phyloP scores from a whole-genome alignment of 2,329 filamentous ascomycete genomes.

The Cladobotryum mycophilum region DNA sequence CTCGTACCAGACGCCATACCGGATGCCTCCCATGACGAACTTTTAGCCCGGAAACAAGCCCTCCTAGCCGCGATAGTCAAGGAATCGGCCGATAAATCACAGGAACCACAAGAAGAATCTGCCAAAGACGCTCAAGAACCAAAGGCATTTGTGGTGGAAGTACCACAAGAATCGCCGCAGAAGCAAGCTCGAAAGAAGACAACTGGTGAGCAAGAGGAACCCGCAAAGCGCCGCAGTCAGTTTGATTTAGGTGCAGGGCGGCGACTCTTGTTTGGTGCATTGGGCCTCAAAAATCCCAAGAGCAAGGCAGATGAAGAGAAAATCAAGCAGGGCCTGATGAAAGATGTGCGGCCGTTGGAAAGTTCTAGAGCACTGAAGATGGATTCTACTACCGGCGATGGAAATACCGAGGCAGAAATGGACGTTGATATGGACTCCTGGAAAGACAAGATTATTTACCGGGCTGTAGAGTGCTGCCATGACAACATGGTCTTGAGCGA shows the following conservation, averaged over 20 bases:
- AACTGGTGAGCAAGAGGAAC: slow-evolving; percentile 1
- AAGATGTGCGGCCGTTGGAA: slow-evolving; percentile 38
- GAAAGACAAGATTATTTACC: slow-evolving; percentile 66
- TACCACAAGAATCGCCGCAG: not conserved
- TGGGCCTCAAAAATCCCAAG: slow-evolving; percentile 64
- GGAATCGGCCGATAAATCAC: slow-evolving; percentile 12
- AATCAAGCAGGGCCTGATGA: slow-evolving; percentile 53
- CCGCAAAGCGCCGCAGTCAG: slow-evolving; percentile 13
- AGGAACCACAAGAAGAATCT: slow-evolving; percentile 3
- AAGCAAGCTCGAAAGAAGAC: not conserved
- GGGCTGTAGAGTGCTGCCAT: slow-evolving; percentile 79
- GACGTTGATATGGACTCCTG: slow-evolving; percentile 56
- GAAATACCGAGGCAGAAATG: slow-evolving; percentile 4
- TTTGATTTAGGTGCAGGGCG: slow-evolving; percentile 53
- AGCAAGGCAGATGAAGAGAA: slow-evolving; percentile 61
- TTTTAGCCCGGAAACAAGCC: slow-evolving; percentile 35
- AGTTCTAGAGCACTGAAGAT: slow-evolving; percentile 28
- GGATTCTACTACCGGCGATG: slow-evolving; percentile 10
- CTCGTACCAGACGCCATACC: slow-evolving; percentile 7
- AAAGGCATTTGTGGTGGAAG: not conserved
- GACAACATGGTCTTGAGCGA: slow-evolving; percentile 61
- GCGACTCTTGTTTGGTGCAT: slow-evolving; percentile 64
- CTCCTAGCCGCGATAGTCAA: slow-evolving; percentile 26
- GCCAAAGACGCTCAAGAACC: not conserved
- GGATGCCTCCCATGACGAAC: slow-evolving; percentile 18